Evolutionary conservation across 768 basidiomycete genomes (phyloP).

Genomic region (Nidula microcarpa): DNA sequence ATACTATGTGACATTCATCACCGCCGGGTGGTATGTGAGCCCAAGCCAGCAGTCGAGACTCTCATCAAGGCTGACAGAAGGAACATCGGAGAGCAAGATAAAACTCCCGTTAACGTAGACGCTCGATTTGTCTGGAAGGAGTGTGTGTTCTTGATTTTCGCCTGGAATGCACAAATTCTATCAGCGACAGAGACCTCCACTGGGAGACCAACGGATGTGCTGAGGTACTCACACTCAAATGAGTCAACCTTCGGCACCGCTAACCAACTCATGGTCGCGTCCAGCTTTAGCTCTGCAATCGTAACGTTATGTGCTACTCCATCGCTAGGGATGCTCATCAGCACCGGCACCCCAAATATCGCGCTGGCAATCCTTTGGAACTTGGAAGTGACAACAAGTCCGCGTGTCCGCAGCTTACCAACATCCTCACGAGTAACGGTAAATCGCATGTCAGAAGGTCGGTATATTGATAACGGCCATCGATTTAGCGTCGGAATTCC

Average conservation of each 20-base stretch:
- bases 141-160: slow-evolving; percentile 48
- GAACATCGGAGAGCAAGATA: slow-evolving; percentile 43
- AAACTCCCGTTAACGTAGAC: slow-evolving; percentile 57
- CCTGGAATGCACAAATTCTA: slow-evolving; percentile 18
- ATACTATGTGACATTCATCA: slow-evolving; percentile 4
- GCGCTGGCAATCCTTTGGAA: slow-evolving; percentile 32
- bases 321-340: slow-evolving; percentile 38
- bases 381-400: slow-evolving; percentile 20
- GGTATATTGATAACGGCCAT: slow-evolving; percentile 29
- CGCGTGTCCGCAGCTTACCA: slow-evolving; percentile 2
- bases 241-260: slow-evolving; percentile 34
- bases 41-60: slow-evolving; percentile 43
- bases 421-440: too few species aligned
- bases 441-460: slow-evolving; percentile 1
- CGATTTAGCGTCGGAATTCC: slow-evolving; percentile 29
- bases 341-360: slow-evolving; percentile 37
- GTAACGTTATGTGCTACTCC: slow-evolving; percentile 36
- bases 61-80: slow-evolving; percentile 37
- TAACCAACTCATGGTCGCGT: slow-evolving; percentile 40
- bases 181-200: background rate
- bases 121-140: slow-evolving; percentile 44
- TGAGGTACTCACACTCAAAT: slow-evolving; percentile 25
- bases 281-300: slow-evolving; percentile 28
- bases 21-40: slow-evolving; percentile 38
- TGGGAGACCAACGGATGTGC: too few species aligned